A percentile compares a stretch with the other conserved stretches of the same genome.
Conservation (phyloP, 495 filamentous ascomycete species). For the Glonium stellatum region DNA sequence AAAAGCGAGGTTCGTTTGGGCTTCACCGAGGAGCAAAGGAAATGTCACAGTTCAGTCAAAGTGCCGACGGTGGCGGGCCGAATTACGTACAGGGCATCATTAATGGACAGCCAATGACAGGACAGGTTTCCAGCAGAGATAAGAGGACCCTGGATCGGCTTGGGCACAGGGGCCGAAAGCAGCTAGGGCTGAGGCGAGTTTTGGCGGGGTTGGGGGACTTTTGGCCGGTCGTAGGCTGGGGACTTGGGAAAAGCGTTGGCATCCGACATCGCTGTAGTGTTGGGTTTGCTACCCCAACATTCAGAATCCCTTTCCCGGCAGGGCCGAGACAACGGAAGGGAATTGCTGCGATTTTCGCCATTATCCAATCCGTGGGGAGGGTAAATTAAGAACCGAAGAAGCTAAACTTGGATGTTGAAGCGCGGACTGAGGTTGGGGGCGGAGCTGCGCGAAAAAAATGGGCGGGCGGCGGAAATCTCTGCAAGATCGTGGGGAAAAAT, state of each 20-base stretch:
- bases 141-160: neutral
- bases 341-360: neutral
- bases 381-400: too few species aligned
- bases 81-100: conserved; percentile 14
- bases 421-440: neutral
- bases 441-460: neutral
- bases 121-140: neutral
- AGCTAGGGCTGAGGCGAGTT: neutral
- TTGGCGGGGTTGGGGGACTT: conserved; percentile 4
- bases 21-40: too few species aligned
- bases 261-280: too few species aligned
- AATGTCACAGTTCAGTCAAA: too few species aligned
- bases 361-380: conserved; percentile 6
- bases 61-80: conserved; percentile 5
- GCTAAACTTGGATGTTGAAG: neutral
- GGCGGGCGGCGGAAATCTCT: conserved; percentile 1
- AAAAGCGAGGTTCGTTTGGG: too few species aligned
- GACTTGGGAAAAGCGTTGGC: too few species aligned
- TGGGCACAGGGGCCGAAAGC: neutral
- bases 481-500: conserved; percentile 4
- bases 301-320: too few species aligned
- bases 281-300: too few species aligned
- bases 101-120: conserved; percentile 9
- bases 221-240: too few species aligned
- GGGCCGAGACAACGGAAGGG: neutral